Evolutionary conservation across 768 basidiomycete species (phyloP), one percentile per base, ranked within the genome.

Genomic region (Pisolithus tinctorius): DNA sequence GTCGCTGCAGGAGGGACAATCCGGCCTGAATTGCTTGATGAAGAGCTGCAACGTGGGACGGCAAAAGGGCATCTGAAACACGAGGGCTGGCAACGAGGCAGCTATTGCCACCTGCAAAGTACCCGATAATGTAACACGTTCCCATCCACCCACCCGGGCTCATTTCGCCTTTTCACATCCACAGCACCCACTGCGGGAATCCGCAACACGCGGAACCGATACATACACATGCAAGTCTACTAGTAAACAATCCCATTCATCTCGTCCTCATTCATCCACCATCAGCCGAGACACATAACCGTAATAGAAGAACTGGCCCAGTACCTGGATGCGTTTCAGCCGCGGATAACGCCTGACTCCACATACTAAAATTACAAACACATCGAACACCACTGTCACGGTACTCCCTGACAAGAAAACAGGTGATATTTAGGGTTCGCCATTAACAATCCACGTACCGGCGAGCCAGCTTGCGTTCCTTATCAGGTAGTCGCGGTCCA

Each of bases 391-490:
- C 47, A 95, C 76, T 4, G 91, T 93, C 63, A 87, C 58, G 25
- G 69, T 69, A 59, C 91, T 91, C 61, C 93, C 93, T 88, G 63
- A 14, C 45, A 23, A 30, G 45, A n/a, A 36, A 37, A 48, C 47
- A 49, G 46, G 25, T 39, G 40, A 25, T 20, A 20, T 20, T 13
- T 4, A 20, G 27, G 23, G 14, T 17, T 45, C 30, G 40, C 13
- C 42, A 44, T 37, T 48, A 16, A 34, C 36, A 63, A 79, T 42
- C 8, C 36, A 34, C 54, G 61, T 64, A 84, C 93, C 93, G 61
- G 91, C 89, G 48, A 99, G 75, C 96, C 96, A 99, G 42, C 88
- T 82, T 13, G 85, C 84, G 62, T 97, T 98, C 57, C 79, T 83
- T 49, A 88, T 71, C 51, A 98, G 65, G 72, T 97, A 93, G 29